phyloP scores from a whole-genome alignment of 768 basidiomycete species.

The Dendrothele bispora region DNA sequence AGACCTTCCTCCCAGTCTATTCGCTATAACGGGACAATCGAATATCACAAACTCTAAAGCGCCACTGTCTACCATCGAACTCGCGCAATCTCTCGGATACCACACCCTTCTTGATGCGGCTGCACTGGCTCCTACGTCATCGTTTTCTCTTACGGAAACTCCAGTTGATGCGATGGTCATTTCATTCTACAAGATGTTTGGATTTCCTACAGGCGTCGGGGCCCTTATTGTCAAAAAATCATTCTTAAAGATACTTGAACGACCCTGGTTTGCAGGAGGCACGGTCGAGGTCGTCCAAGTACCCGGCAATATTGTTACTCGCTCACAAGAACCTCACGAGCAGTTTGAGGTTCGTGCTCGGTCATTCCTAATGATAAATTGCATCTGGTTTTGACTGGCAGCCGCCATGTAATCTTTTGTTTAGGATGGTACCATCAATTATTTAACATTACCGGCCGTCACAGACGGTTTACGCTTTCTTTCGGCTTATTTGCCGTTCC shows the following conservation, averaged over 20 bases:
- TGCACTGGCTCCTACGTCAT: slow-evolving; percentile 72
- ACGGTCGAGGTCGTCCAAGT: slow-evolving; percentile 84
- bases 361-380: background rate
- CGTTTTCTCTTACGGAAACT: slow-evolving; percentile 61
- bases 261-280: slow-evolving; percentile 86
- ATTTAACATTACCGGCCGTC: slow-evolving; percentile 72
- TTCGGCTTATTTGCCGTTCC: slow-evolving; percentile 75
- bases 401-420: background rate
- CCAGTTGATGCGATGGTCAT: slow-evolving; percentile 82
- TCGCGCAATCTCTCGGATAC: slow-evolving; percentile 71
- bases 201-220: slow-evolving; percentile 83
- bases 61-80: slow-evolving; percentile 59
- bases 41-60: slow-evolving; percentile 80
- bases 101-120: slow-evolving; percentile 80
- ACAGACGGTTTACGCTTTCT: slow-evolving; percentile 78
- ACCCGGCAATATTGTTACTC: slow-evolving; percentile 68
- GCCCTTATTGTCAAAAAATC: slow-evolving; percentile 74
- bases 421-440: slow-evolving; percentile 87
- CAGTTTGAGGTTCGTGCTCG: slow-evolving; percentile 68
- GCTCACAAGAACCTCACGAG: slow-evolving; percentile 58
- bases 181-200: slow-evolving; percentile 91
- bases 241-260: slow-evolving; percentile 57
- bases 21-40: slow-evolving; percentile 78
- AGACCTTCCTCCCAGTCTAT: slow-evolving; percentile 54
- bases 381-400: background rate